Evolutionary conservation across 371 early-diverging fungal genomes (phyloP), one percentile per base, ranked within the genome.

Genomic region (Nematocida sp.): DNA sequence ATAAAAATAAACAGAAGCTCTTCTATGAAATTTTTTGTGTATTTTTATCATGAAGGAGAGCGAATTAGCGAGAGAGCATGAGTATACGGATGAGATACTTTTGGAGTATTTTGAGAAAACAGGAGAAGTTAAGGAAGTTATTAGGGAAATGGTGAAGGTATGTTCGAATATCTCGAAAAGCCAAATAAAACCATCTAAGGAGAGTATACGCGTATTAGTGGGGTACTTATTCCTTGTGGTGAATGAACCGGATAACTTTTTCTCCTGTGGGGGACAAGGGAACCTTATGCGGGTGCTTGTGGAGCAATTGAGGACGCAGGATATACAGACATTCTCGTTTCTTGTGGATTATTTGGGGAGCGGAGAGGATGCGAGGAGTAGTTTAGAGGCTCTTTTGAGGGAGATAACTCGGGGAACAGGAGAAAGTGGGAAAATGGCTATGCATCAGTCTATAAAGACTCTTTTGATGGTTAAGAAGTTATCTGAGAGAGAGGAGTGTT

Each of bases 1-100:
- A 20, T 60, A 61, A 61, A 71, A 71, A 71, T 61, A 71, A 61
- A 71, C 60, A 71, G 54, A 26, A 11, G 45, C 13, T 45, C 45
- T 13, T 45, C 20, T 48, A 63, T 63, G 38, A 25, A 20, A 2
- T n/a, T 35, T 45, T 61, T 71, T 71, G 59, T 40, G 20, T 7
- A n/a, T 32, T 38, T 71, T 61, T 50, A 18, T 33, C 48, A 69
- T 61, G 75, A 60, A 59, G 38, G 75, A 71, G 39, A 49, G 48
- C 16, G 40, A 40, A 16, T 61, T 71, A 18, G 36, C 32, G 35
- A 23, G 40, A n/a, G 61, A 32, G n/a, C 11, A 11, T 3, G 63
- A 48, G n/a, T 50, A 57, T 25, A 64, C 75, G 32, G 61, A 57
- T 33, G 61, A 71, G 11, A 4, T 59, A 38, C 13, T 71, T 7